These are phyloP conservation scores for Paramecium biaurelia DNA, from an alignment of 73 alveolate species.

Conservation along the genomic window DNA sequence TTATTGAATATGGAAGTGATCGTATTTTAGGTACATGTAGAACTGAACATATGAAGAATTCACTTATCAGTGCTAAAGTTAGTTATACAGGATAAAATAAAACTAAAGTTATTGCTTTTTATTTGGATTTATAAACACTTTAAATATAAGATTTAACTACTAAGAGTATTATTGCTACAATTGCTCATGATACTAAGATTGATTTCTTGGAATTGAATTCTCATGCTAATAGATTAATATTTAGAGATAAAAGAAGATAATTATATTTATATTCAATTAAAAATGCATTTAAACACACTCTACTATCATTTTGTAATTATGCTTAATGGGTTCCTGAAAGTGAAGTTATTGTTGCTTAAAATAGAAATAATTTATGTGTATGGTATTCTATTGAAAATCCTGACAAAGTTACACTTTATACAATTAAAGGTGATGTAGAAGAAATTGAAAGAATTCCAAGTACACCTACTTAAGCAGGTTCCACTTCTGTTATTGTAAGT, in stretches of 20 bases:
- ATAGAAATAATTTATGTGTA: slow-evolving; percentile 97
- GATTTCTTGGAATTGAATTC: slow-evolving; percentile 97
- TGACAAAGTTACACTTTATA: slow-evolving; percentile 97
- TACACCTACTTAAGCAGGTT: slow-evolving; percentile 62
- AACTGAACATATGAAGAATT: slow-evolving; percentile 98
- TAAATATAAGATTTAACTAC: slow-evolving; percentile 94
- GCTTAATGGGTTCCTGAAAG: slow-evolving; percentile 99
- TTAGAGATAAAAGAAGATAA: slow-evolving; percentile 99
- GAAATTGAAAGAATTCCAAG: slow-evolving; percentile 97
- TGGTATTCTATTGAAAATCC: slow-evolving; percentile 99
- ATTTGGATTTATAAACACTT: slow-evolving; percentile 98
- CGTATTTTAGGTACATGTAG: slow-evolving; percentile 97
- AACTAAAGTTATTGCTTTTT: slow-evolving; percentile 96
- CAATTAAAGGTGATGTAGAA: slow-evolving; percentile 99
- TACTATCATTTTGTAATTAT: slow-evolving; percentile 98
- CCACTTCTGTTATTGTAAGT: slow-evolving; percentile 96
- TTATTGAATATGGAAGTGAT: slow-evolving; percentile 98
- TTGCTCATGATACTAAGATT: slow-evolving; percentile 98
- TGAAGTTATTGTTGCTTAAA: slow-evolving; percentile 99
- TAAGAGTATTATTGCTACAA: slow-evolving; percentile 93
- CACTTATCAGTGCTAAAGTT: slow-evolving; percentile 96
- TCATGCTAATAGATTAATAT: slow-evolving; percentile 96
- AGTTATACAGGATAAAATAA: slow-evolving; percentile 85
- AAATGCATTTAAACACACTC: slow-evolving; percentile 95
- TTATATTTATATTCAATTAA: slow-evolving; percentile 96